These are phyloP conservation scores for Aspergillus campestris DNA, from an alignment of 495 filamentous ascomycete species.

Conservation along the genomic window DNA sequence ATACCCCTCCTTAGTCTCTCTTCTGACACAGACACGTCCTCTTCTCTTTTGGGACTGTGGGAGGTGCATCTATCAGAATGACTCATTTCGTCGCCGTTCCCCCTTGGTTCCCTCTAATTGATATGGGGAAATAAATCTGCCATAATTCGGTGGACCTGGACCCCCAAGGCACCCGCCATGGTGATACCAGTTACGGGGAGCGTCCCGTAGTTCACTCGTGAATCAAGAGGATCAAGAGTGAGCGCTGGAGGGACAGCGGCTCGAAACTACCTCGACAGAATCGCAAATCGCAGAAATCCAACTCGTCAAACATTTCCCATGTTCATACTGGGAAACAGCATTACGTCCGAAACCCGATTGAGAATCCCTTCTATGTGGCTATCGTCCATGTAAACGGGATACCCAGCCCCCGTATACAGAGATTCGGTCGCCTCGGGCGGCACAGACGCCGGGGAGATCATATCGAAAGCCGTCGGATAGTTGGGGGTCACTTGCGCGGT, in stretches of 20 bases:
- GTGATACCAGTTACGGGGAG: too few relatives aligned
- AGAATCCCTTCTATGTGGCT: slow-evolving; percentile 15
- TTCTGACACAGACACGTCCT: too few relatives aligned
- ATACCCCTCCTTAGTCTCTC: too few relatives aligned
- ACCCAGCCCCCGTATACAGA: slow-evolving; percentile 4
- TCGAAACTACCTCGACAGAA: neutral
- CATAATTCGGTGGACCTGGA: too few relatives aligned
- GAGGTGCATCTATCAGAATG: too few relatives aligned
- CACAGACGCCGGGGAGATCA: slow-evolving; percentile 22
- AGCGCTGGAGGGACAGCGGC: neutral
- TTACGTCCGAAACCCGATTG: slow-evolving; percentile 33
- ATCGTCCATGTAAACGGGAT: slow-evolving; percentile 4
- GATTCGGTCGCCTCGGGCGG: slow-evolving; percentile 8
- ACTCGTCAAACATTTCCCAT: slow-evolving; percentile 9
- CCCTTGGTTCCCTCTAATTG: too few relatives aligned
- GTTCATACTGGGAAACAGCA: slow-evolving; percentile 35
- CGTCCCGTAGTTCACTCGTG: too few relatives aligned
- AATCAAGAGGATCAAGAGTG: too few relatives aligned
- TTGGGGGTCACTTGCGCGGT: neutral
- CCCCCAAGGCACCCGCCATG: too few relatives aligned
- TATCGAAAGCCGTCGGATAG: slow-evolving; percentile 11
- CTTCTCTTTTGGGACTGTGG: too few relatives aligned
- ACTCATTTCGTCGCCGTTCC: too few relatives aligned
- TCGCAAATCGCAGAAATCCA: neutral
- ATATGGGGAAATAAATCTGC: too few relatives aligned